Conservation (phyloP, 768 basidiomycete species). For the Lactifluus subvellereus region DNA sequence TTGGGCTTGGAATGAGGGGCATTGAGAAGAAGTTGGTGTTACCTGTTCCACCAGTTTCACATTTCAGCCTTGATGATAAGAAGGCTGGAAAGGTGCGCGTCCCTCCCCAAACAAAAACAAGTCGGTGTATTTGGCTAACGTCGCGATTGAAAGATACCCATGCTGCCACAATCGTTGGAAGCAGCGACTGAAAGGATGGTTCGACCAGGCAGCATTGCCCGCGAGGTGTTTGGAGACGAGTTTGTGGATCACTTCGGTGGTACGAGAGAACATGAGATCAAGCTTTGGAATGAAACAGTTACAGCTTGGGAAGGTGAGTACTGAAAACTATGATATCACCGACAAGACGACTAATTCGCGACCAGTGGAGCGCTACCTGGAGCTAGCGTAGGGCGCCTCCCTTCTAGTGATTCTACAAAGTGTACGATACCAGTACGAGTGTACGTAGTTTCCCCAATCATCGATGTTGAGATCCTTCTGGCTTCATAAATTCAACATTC, state of each 20-base stretch:
- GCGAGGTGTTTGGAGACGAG: slow-evolving; percentile 80
- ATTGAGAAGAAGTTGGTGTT: slow-evolving; percentile 71
- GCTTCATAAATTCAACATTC: background rate
- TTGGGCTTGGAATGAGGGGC: slow-evolving; percentile 81
- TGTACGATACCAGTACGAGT: background rate
- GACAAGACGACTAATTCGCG: slow-evolving; percentile 3
- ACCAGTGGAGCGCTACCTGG: slow-evolving; percentile 80
- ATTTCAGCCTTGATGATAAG: slow-evolving; percentile 50
- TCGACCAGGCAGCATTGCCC: slow-evolving; percentile 68
- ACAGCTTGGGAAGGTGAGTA: slow-evolving; percentile 88
- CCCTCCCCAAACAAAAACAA: background rate
- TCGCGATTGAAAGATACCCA: slow-evolving; percentile 44
- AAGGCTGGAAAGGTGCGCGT: slow-evolving; percentile 46
- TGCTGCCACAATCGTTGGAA: slow-evolving; percentile 76
- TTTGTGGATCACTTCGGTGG: slow-evolving; percentile 96
- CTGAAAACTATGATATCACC: background rate
- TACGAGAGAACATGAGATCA: slow-evolving; percentile 89
- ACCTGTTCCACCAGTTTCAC: slow-evolving; percentile 62
- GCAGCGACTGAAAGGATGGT: slow-evolving; percentile 79
- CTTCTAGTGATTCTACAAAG: background rate
- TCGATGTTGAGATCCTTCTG: background rate
- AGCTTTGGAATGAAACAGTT: slow-evolving; percentile 80
- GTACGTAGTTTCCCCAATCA: background rate
- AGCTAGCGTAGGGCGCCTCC: slow-evolving; percentile 50
- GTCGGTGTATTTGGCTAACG: background rate